Evolutionary conservation across 768 basidiomycete genomes (phyloP), one percentile per base, ranked within the genome.

Genomic region (Chalciporus piperatus): DNA sequence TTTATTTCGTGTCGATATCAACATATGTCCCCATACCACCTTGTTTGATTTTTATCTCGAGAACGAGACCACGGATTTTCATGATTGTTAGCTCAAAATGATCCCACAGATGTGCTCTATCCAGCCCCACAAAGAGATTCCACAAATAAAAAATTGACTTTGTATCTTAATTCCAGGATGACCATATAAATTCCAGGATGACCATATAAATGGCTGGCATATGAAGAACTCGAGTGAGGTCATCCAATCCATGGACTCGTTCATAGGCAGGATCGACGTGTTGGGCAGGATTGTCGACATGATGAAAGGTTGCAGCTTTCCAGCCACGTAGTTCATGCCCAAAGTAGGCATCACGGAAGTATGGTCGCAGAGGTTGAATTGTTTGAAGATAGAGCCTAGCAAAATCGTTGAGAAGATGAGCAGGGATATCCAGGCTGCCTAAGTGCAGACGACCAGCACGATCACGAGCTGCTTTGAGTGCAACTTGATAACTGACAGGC

Each of bases 321-420:
- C 47, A 48, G 2, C 52, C 47, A 9, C 42, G 37, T 1, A 54
- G 41, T 27, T 53, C 47, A 38, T 53, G 52, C 7, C 22, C 52
- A 33, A 54, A 54, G 13, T 54, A 48, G 14, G 47, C 52, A 10
- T 49, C 47, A 1, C 14, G 27, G 17, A 54, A 48, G 16, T 48
- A 35, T 16, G 47, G 47, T 9, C 30, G 45, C 19, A 47, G 20
- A 17, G 19, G 13, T 4, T 20, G 39, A 8, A 52, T 7, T 3
- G 32, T 28, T n/a, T 32, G 28, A 3, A 52, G 25, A 33, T 20
- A 39, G 3, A 44, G 16, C 13, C 25, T 6, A 12, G n/a, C 27
- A 7, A 51, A 51, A 17, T 45, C 44, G 3, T 3, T 3, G 0
- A 54, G 48, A 10, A 54, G 37, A 10, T 49, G 25, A 3, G 38